phyloP scores from a whole-genome alignment of 169 alveolate species.

The Eimeria acervulina region DNA sequence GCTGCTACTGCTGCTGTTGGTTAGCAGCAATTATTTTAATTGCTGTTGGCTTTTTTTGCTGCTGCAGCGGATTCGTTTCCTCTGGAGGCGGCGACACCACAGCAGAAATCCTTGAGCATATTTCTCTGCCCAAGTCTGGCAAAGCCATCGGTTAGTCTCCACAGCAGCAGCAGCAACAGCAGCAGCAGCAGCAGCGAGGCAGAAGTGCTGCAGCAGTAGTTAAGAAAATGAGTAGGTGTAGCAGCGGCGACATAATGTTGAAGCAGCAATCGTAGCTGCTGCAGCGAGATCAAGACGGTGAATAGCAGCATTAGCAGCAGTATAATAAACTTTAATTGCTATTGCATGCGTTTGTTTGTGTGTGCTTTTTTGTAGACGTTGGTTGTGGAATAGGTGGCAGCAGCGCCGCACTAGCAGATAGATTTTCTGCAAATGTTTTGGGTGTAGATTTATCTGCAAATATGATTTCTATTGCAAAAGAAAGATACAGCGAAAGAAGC shows the following conservation, averaged over 20 bases:
- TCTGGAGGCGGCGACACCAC: constrained; percentile 61
- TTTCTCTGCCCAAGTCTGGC: constrained; percentile 29
- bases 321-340: background rate
- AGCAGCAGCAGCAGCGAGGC: background rate
- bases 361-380: background rate
- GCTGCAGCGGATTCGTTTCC: constrained; percentile 52
- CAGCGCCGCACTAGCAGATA: constrained; percentile 45
- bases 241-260: too few species aligned
- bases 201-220: background rate
- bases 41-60: too few species aligned
- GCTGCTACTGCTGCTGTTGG: too few species aligned
- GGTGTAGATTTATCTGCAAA: constrained; percentile 59
- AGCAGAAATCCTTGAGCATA: background rate
- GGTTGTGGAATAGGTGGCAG: constrained; percentile 65
- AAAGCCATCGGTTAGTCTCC: constrained; percentile 21
- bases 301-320: background rate
- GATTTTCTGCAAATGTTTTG: background rate
- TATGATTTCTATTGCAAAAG: constrained; percentile 38
- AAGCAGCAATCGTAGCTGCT: background rate
- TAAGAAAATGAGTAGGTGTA: too few species aligned
- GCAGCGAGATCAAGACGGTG: background rate
- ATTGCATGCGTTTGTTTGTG: background rate
- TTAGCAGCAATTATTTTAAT: too few species aligned
- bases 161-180: background rate
- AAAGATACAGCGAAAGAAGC: background rate